Base-by-base conservation (phyloP, 1,284 basidiomycete genomes). In the Naganishia albida region DNA sequence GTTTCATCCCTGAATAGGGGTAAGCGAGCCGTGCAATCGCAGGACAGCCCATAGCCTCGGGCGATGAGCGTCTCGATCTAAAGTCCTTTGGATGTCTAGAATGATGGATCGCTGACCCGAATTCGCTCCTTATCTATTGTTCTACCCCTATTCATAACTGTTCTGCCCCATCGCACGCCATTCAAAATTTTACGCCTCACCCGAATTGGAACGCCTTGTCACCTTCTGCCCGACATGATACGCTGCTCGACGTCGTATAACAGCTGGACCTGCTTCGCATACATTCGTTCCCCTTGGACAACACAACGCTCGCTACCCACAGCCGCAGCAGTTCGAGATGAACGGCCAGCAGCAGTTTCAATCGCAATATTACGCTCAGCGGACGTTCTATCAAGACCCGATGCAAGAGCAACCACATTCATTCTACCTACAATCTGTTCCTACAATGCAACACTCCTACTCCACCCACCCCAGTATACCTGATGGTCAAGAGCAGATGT, bases 331-430 rank as follows among this genome's bases (percentile, higher is more conserved):
- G 23, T 40, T 34, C 20, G 49, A 60, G 20, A 38, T 49, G 34
- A 50, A 38, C 20, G 23, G 10, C 46, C 57, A 48, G 7, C 46
- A 49, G 30, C 28, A 18, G 15, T 12, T 40, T 23, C 38, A 39
- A 3, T 20, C 20, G 18, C 56, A 46, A 18, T 44, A 23, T 6
- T 60, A 60, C 34, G 3, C 23, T 23, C 46, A 49, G 38, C 57
- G 39, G 26, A 18, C 25, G 30, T 60, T 50, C 46, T 60, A 60
- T 49, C 57, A 49, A 40, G 57, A 60, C 46, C 50, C 57, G 34
- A 10, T 3, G 23, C 46, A 60, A 13, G 57, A 49, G 34, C 57
- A 60, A 30, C 57, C 57, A 15, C 57, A 39, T 25, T 46, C 49
- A 25, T 18, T 60, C 25, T 60, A 60, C 34, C 46, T 60, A 8